phyloP scores from a whole-genome alignment of 2,329 filamentous ascomycete genomes.

The Myriosclerotinia duriaeana region DNA sequence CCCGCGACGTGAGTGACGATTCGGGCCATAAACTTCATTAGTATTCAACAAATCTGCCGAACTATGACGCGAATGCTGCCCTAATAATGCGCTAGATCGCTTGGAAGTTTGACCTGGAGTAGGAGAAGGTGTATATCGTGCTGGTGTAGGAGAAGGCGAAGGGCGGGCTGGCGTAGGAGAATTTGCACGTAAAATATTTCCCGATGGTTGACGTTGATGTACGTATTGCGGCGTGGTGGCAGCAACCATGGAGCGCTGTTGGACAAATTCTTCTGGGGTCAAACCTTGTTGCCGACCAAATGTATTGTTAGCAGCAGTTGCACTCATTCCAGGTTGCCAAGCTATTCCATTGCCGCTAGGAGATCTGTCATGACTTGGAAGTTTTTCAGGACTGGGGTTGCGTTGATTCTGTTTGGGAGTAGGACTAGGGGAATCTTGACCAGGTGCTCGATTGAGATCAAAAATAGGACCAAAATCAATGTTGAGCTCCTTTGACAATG shows the following conservation, averaged over 20 bases:
- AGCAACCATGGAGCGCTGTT: slow-evolving; percentile 66
- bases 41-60: slow-evolving; percentile 38
- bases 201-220: slow-evolving; percentile 59
- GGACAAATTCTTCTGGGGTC: slow-evolving; percentile 79
- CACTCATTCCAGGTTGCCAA: slow-evolving; percentile 73
- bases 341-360: slow-evolving; percentile 53
- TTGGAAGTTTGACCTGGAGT: slow-evolving; percentile 49
- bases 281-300: slow-evolving; percentile 51
- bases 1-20: slow-evolving; percentile 6
- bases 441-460: slow-evolving; percentile 45
- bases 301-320: slow-evolving; percentile 47
- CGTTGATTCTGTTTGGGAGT: slow-evolving; percentile 59
- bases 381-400: slow-evolving; percentile 47
- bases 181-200: slow-evolving; percentile 47
- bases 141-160: slow-evolving; percentile 29
- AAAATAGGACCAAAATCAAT: slow-evolving; percentile 87
- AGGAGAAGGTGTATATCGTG: slow-evolving; percentile 30
- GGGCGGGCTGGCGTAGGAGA: slow-evolving; percentile 48
- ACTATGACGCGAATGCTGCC: slow-evolving; percentile 42
- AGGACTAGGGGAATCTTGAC: slow-evolving; percentile 34
- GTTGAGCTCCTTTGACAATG: slow-evolving; percentile 48
- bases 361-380: slow-evolving; percentile 33
- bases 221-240: slow-evolving; percentile 55
- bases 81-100: slow-evolving; percentile 46
- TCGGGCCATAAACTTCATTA: not conserved